Percentiles rank a stretch among this genome's conserved stretches.
Evolutionary conservation across 2,329 filamentous ascomycete species (phyloP).

Genomic region (Graphium sp.): DNA sequence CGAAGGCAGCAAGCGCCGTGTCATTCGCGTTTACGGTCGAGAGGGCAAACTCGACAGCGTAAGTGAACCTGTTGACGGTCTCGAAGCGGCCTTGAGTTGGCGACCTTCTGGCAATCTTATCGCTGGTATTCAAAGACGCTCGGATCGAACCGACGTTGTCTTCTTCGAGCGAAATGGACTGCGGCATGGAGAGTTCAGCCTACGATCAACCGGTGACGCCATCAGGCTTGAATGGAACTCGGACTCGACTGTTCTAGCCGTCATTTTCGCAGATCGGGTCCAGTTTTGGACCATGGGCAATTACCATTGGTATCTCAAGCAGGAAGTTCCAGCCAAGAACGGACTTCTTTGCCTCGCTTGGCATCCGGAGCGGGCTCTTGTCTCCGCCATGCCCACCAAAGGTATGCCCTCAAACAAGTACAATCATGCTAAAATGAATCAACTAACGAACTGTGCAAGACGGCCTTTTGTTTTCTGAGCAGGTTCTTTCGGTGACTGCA

Average conservation of each 20-base stretch:
- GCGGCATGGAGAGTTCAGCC: conserved; percentile 83
- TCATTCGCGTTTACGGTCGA: conserved; percentile 78
- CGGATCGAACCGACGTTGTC: conserved; percentile 58
- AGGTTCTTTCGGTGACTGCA: conserved; percentile 47
- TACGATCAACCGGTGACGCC: conserved; percentile 47
- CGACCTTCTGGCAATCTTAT: conserved; percentile 80
- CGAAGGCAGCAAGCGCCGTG: conserved; percentile 51
- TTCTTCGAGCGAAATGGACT: conserved; percentile 98
- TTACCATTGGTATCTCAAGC: conserved; percentile 96
- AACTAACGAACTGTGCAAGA: too few relatives aligned
- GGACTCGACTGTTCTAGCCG: conserved; percentile 79
- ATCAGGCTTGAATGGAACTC: conserved; percentile 66
- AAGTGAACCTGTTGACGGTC: conserved; percentile 81
- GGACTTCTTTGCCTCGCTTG: conserved; percentile 34
- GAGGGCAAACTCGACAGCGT: conserved; percentile 85
- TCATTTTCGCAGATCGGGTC: conserved; percentile 56
- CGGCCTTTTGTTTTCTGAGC: conserved; percentile 43
- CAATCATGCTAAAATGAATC: too few relatives aligned
- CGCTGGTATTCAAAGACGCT: conserved; percentile 63
- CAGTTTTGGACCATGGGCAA: conserved; percentile 96
- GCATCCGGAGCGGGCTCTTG: conserved; percentile 75
- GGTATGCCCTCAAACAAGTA: too few relatives aligned
- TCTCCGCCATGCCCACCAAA: conserved; percentile 37
- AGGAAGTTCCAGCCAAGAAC: conserved; percentile 46
- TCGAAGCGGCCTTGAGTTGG: conserved; percentile 85